Evolutionary conservation across 1,139 yeast species (phyloP), one percentile per base, ranked within the genome.

Genomic region (Sugiyamaella pinicola): DNA sequence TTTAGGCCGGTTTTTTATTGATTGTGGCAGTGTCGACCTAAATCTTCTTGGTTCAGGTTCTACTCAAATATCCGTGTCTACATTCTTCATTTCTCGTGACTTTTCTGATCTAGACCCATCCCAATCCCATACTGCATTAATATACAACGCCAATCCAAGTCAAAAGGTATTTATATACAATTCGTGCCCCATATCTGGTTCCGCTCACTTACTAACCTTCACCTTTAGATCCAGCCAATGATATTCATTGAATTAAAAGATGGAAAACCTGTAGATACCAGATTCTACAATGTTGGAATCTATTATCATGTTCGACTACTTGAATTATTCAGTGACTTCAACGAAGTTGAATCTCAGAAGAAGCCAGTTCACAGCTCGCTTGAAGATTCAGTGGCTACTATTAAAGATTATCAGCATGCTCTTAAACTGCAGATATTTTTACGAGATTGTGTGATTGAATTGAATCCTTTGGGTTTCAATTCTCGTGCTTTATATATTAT

Each of bases 401-500:
- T 57, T 17, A 41, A 35, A n/a, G 54, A 44, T 15, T 49, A 51
- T 21, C 44, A 46, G n/a, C 35, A 40, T 7, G 52, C 6, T 18
- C 12, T 60, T 18, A 49, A 57, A 26, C 49, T 64, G 22, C 66
- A 65, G 1, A 53, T 67, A 6, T 55, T 47, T 17, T 40, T 66
- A 2, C 53, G 55, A 13, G 66, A 66, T 47, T 67, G 68, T 41
- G 62, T 60, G 7, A 39, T 67, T 8, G 69, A 65, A 2, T 56
- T 67, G 18, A 58, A 61, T 15, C 69, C 70, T 1, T 37, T 61
- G 15, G 71, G 84, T 52, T 65, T 88, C 13, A 61, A 64, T 0
- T 77, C 86, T 29, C 82, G 82, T 56, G 76, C 83, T 0, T 69
- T 76, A 13, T 51, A 87, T 13, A 71, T 79, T 1, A 59, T 85